Evolutionary conservation across 2,329 filamentous ascomycete genomes (phyloP).

Genomic region (Chaetomium sp.): DNA sequence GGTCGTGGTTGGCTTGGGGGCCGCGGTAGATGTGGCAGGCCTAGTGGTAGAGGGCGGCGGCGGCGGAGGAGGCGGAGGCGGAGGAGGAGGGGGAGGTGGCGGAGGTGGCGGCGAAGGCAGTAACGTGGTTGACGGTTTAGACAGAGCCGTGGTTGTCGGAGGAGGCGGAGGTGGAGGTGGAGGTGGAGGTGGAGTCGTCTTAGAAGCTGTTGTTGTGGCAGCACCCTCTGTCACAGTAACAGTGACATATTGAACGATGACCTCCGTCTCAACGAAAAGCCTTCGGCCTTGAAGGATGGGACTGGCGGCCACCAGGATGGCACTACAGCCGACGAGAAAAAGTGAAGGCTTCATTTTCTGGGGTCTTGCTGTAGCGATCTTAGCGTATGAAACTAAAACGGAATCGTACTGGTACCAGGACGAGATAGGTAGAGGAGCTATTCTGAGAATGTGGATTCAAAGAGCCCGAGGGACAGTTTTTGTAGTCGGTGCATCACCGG

Average conservation of each 20-base stretch:
- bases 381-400: background rate
- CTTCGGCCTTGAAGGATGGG: slow-evolving; percentile 33
- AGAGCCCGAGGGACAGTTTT: too few species aligned
- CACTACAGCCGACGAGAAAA: slow-evolving; percentile 39
- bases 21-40: slow-evolving; percentile 10
- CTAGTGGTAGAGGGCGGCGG: slow-evolving; percentile 8
- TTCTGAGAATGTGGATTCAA: too few species aligned
- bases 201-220: slow-evolving; percentile 4
- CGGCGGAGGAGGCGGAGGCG: slow-evolving; percentile 13
- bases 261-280: slow-evolving; percentile 35
- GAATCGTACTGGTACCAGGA: too few species aligned
- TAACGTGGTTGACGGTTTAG: slow-evolving; percentile 17
- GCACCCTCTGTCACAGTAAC: slow-evolving; percentile 33
- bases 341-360: slow-evolving; percentile 46
- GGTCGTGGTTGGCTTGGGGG: slow-evolving; percentile 8
- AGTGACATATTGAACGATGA: slow-evolving; percentile 40
- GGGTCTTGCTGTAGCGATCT: background rate
- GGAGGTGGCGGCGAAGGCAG: background rate
- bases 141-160: slow-evolving; percentile 13
- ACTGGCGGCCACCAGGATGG: slow-evolving; percentile 39
- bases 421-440: too few species aligned
- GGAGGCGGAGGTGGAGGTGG: slow-evolving; percentile 4
- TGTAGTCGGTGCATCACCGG: too few species aligned
- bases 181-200: slow-evolving; percentile 8
- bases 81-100: background rate